A percentile compares a stretch with the other conserved stretches of the same genome.
These are phyloP conservation scores for Fraxinus latifolia DNA, from an alignment of 305 asterid species.

Conservation along the genomic window DNA sequence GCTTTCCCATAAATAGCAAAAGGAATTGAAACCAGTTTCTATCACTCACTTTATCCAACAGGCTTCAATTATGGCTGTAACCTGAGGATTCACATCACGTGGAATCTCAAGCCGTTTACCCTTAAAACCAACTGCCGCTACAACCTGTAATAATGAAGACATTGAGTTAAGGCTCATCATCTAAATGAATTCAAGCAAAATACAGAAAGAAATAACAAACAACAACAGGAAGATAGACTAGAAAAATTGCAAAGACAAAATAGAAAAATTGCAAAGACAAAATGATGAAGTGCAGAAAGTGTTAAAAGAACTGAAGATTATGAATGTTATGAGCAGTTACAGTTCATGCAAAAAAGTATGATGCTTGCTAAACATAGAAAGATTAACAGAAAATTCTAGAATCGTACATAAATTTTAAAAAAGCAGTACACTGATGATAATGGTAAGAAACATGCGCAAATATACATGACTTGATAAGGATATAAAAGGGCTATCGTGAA, in stretches of 20 bases:
- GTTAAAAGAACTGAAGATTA: not conserved
- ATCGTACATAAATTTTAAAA: not conserved
- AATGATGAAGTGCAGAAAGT: not conserved
- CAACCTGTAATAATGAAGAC: conserved; percentile 13
- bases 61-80: conserved; percentile 17
- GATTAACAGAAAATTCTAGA: not conserved
- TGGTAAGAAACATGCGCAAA: not conserved
- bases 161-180: not conserved
- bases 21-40: not conserved
- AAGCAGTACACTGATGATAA: not conserved
- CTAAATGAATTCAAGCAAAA: not conserved
- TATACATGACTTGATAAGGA: not conserved
- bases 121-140: conserved; percentile 17
- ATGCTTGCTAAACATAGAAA: not conserved
- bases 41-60: conserved; percentile 19
- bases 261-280: not conserved
- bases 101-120: conserved; percentile 14
- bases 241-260: not conserved
- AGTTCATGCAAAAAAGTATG: not conserved
- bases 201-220: not conserved
- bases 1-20: not conserved
- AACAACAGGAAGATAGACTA: not conserved
- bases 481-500: not conserved
- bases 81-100: conserved; percentile 8
- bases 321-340: not conserved